Conservation (phyloP, 176 grass and related monocot genomes). For the Rhipidocladum racemiflorum region DNA sequence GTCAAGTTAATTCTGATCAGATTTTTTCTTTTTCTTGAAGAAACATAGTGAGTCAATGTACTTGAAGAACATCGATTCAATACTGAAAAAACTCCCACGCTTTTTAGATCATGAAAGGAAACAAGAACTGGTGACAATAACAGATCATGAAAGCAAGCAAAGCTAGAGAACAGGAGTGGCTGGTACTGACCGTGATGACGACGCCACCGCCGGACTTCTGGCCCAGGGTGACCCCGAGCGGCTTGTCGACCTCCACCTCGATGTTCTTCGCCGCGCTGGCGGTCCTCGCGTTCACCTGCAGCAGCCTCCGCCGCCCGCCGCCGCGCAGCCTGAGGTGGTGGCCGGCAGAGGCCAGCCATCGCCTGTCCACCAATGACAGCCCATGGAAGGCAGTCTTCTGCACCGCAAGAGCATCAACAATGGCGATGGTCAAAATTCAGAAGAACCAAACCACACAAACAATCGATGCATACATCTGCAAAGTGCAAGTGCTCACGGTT, state of each 20-base stretch:
- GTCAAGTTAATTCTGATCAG: conserved; percentile 1
- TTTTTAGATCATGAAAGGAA: neutral
- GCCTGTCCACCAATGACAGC: conserved; percentile 47
- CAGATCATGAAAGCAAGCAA: neutral
- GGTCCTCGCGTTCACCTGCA: conserved; percentile 71
- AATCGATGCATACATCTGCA: neutral
- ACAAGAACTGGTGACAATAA: neutral
- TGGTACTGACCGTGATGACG: conserved; percentile 64
- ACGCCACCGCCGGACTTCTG: conserved; percentile 88
- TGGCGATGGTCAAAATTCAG: neutral
- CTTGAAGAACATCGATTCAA: neutral
- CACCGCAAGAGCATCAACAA: conserved; percentile 21
- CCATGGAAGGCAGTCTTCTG: conserved; percentile 71
- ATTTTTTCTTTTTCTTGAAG: conserved; percentile 8
- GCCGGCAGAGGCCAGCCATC: conserved; percentile 1
- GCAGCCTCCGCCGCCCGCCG: conserved; percentile 22
- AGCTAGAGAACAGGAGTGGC: neutral
- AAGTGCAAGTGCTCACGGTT: conserved; percentile 23
- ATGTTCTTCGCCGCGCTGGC: conserved; percentile 72
- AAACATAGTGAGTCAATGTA: neutral
- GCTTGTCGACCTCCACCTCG: conserved; percentile 95
- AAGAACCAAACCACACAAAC: neutral
- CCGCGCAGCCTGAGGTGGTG: neutral
- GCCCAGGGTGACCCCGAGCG: conserved; percentile 76
- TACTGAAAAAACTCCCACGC: neutral